Percentiles rank a stretch among this genome's conserved stretches.
Evolutionary conservation across 2,329 filamentous ascomycete genomes (phyloP).

Genomic region (Claviceps paspali): DNA sequence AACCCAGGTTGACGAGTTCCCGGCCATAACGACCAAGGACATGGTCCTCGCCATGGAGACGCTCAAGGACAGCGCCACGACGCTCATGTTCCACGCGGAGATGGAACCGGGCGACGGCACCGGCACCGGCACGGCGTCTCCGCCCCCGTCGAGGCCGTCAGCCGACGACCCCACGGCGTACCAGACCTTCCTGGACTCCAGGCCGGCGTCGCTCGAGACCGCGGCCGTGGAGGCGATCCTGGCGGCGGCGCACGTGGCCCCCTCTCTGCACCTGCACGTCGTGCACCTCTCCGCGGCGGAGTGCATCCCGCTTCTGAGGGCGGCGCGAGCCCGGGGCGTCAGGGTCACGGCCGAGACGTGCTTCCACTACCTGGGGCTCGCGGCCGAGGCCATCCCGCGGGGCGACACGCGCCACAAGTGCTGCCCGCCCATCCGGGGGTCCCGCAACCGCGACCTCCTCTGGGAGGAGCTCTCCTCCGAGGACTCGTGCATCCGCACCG

Average conservation of each 20-base stretch:
- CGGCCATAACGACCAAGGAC: slow-evolving; percentile 68
- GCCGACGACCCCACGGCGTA: too few species aligned
- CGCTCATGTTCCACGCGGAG: slow-evolving; percentile 97
- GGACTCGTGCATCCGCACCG: slow-evolving; percentile 73
- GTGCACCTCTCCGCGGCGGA: slow-evolving; percentile 85
- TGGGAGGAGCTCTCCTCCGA: slow-evolving; percentile 64
- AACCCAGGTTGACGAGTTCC: slow-evolving; percentile 97
- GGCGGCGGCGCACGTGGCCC: slow-evolving; percentile 63
- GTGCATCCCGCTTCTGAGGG: slow-evolving; percentile 65
- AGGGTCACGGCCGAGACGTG: slow-evolving; percentile 91
- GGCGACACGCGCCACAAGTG: slow-evolving; percentile 91
- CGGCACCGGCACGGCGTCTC: too few species aligned
- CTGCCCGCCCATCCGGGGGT: slow-evolving; percentile 77
- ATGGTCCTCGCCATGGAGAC: slow-evolving; percentile 67
- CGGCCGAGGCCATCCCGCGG: slow-evolving; percentile 64
- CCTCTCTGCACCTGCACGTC: slow-evolving; percentile 75
- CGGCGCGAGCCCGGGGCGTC: slow-evolving; percentile 56
- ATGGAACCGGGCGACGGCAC: slow-evolving; percentile 76
- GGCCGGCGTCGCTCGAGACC: slow-evolving; percentile 79
- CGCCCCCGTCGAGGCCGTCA: too few species aligned
- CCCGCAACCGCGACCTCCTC: slow-evolving; percentile 66
- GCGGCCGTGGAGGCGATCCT: slow-evolving; percentile 81
- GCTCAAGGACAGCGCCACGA: slow-evolving; percentile 68
- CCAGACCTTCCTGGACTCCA: slow-evolving; percentile 79
- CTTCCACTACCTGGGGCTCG: slow-evolving; percentile 83